Evolutionary conservation across 768 basidiomycete genomes (phyloP).

Genomic region (Mycena galericulata): DNA sequence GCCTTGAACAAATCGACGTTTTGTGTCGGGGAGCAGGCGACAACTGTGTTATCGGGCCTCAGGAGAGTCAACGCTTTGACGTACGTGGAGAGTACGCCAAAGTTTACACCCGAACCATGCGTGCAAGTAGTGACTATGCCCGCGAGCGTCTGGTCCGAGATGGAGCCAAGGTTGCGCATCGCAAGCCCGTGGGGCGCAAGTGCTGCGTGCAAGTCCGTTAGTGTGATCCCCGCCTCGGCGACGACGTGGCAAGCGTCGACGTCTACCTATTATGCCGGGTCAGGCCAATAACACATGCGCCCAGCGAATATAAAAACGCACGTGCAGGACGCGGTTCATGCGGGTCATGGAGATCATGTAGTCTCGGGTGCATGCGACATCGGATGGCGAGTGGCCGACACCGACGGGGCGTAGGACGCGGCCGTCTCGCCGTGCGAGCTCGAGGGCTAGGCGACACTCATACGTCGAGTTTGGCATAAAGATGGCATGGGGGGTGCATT

Average conservation of each 20-base stretch:
- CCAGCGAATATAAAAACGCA: slow-evolving; percentile 22
- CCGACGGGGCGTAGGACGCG: slow-evolving; percentile 85
- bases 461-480: slow-evolving; percentile 80
- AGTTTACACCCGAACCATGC: slow-evolving; percentile 89
- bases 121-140: slow-evolving; percentile 95
- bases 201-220: slow-evolving; percentile 76
- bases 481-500: slow-evolving; percentile 73
- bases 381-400: slow-evolving; percentile 93
- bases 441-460: slow-evolving; percentile 81
- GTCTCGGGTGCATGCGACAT: slow-evolving; percentile 90
- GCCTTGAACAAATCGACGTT: slow-evolving; percentile 86
- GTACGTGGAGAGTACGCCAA: slow-evolving; percentile 84
- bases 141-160: slow-evolving; percentile 95
- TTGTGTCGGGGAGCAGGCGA: slow-evolving; percentile 73
- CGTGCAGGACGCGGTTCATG: slow-evolving; percentile 55
- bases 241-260: slow-evolving; percentile 72
- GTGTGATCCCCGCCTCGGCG: slow-evolving; percentile 83
- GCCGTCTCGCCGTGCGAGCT: slow-evolving; percentile 80
- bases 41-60: slow-evolving; percentile 78
- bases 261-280: slow-evolving; percentile 79
- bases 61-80: slow-evolving; percentile 83
- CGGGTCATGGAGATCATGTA: slow-evolving; percentile 87
- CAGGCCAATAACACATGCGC: not conserved
- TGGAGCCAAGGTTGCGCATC: slow-evolving; percentile 93
- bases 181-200: slow-evolving; percentile 80